Evolutionary conservation across 2,329 filamentous ascomycete species (phyloP), one percentile per base, ranked within the genome.

Genomic region (Zarea fungicola): DNA sequence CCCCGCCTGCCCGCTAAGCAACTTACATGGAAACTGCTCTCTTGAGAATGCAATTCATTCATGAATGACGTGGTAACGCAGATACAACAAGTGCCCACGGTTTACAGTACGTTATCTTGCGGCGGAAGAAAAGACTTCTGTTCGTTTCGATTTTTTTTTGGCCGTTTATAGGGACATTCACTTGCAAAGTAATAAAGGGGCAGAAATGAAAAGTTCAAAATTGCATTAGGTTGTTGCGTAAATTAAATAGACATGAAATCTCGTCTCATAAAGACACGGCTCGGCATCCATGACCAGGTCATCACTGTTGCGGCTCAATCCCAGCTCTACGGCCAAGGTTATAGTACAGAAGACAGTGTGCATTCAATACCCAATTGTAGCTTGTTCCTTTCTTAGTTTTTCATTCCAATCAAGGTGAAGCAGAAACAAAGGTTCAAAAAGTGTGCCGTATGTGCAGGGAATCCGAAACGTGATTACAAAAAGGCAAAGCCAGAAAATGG

Each of bases 211-310:
- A 23, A 36, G 16, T 48, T 9, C 8, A 41, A 35, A n/a, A n/a
- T 26, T 48, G 14, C 26, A 42, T 37, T 37, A 26, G 34, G 18
- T 42, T 41, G 37, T 29, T 21, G 46, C 29, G 9, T 35, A 35
- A 5, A 34, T 34, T 41, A 42, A 41, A 6, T 14, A 28, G 37
- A 35, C 46, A 42, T 44, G 40, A 52, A 34, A 42, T 49, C 46
- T 35, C 32, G 48, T 43, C 50, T 49, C 48, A 36, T 46, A 41
- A 22, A 23, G 36, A 48, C 36, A 42, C 37, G 36, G 18, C 37
- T 16, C 37, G 29, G 37, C 37, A 48, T 48, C 29, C 37, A 36
- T 42, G 37, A 25, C 18, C 37, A 21, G 14, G n/a, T 13, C 19
- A 13, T 35, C 32, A 31, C 9, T 9, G n/a, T 31, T 31, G n/a